Evolutionary conservation across 805 yeast species (phyloP).

Genomic region (Blastobotrys parvus): DNA sequence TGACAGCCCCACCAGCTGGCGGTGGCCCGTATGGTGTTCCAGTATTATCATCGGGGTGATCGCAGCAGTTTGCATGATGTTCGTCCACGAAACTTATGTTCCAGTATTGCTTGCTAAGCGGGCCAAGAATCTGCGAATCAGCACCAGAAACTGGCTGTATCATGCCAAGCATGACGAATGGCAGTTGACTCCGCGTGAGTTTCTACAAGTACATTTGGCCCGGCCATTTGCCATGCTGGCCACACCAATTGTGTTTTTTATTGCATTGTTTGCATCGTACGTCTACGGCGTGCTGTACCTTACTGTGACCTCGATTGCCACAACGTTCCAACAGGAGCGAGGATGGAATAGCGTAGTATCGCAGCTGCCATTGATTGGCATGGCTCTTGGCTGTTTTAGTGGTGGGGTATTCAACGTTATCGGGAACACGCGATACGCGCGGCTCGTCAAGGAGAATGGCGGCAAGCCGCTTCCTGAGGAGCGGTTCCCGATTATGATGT

Average conservation of each 20-base stretch:
- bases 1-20: constrained; percentile 45
- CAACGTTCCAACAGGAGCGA: constrained; percentile 25
- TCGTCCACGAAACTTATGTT: constrained; percentile 31
- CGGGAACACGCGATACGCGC: constrained; percentile 23
- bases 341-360: constrained; percentile 28
- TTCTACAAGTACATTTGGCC: constrained; percentile 60
- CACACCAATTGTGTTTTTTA: constrained; percentile 36
- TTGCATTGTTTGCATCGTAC: constrained; percentile 36
- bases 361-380: constrained; percentile 27
- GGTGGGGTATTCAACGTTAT: constrained; percentile 28
- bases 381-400: constrained; percentile 26
- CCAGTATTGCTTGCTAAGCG: constrained; percentile 48
- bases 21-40: constrained; percentile 47
- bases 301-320: constrained; percentile 34
- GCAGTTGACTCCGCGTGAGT: constrained; percentile 59
- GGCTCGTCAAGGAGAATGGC: constrained; percentile 23
- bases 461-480: constrained; percentile 52
- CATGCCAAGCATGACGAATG: constrained; percentile 91
- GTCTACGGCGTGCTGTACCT: constrained; percentile 39
- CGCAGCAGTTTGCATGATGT: constrained; percentile 31
- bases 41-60: constrained; percentile 36
- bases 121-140: constrained; percentile 61
- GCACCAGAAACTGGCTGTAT: constrained; percentile 73
- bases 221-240: constrained; percentile 74
- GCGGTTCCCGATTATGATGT: constrained; percentile 47